Conservation (phyloP, 352 stramenopile genomes). For the Aphanomyces euteiches region DNA sequence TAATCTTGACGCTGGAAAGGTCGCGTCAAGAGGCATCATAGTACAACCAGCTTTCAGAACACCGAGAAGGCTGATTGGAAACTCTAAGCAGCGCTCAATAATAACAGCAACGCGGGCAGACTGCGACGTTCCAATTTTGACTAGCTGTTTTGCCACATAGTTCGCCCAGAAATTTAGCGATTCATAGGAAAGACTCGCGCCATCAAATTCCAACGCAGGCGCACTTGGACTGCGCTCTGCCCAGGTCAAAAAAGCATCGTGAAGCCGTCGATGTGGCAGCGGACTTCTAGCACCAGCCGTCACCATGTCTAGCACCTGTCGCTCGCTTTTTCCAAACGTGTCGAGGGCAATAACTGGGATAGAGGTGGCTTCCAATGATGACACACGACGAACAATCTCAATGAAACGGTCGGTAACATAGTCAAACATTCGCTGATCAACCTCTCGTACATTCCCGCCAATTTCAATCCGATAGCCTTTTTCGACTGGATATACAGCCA, state of each 20-base stretch:
- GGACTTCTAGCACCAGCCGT: neutral
- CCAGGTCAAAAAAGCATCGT: neutral
- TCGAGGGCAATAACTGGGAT: neutral
- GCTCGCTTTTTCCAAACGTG: neutral
- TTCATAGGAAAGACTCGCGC: neutral
- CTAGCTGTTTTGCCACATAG: neutral
- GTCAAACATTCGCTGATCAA: neutral
- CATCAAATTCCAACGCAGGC: neutral
- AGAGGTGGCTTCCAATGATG: neutral
- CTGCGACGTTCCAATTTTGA: neutral
- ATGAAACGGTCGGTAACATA: neutral
- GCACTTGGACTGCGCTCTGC: neutral
- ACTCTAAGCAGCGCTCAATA: neutral
- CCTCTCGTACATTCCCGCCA: neutral
- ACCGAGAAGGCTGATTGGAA: neutral
- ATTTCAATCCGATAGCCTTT: neutral
- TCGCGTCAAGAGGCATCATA: neutral
- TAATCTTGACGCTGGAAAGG: neutral
- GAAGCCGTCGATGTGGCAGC: neutral
- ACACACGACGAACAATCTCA: neutral
- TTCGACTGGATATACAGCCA: neutral
- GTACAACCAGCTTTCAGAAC: neutral
- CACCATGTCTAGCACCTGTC: neutral
- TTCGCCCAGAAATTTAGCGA: constrained; percentile 28
- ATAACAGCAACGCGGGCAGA: neutral